phyloP scores from a whole-genome alignment of 2,329 filamentous ascomycete genomes.

The Trichophyton mentagrophytes region DNA sequence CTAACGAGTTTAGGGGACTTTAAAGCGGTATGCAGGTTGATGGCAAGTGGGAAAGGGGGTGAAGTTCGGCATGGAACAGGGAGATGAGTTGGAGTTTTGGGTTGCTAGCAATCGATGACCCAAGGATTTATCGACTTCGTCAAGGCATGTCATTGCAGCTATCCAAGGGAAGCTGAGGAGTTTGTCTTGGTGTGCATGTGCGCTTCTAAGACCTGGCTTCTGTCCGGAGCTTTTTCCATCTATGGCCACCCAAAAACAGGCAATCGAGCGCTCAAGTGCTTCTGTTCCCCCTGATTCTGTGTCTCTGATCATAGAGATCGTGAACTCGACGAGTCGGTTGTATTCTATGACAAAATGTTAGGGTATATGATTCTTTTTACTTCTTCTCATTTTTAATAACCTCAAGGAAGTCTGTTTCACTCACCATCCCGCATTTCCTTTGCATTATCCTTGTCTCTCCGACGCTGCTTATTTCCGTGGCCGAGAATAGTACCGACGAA shows the following conservation, averaged over 20 bases:
- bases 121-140: conserved; percentile 18
- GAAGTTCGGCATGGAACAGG: no score
- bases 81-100: no score
- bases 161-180: conserved; percentile 19
- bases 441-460: conserved; percentile 16
- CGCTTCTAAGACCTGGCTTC: not conserved
- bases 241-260: conserved; percentile 17
- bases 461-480: conserved; percentile 15
- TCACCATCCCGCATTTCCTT: conserved; percentile 17
- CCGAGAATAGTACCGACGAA: conserved; percentile 15
- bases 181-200: conserved; percentile 8
- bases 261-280: conserved; percentile 19
- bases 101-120: no score
- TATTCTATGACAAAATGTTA: conserved; percentile 12
- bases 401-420: not conserved
- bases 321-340: conserved; percentile 15
- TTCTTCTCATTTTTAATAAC: no score
- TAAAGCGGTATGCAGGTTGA: no score
- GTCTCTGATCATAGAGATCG: conserved; percentile 15
- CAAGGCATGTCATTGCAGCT: conserved; percentile 17
- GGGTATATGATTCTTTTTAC: not conserved
- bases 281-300: conserved; percentile 14
- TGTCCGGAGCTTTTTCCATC: not conserved
- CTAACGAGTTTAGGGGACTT: no score
- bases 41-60: no score